Base-by-base conservation (phyloP, 306 rosid species). In the Hylodesmum podocarpum region DNA sequence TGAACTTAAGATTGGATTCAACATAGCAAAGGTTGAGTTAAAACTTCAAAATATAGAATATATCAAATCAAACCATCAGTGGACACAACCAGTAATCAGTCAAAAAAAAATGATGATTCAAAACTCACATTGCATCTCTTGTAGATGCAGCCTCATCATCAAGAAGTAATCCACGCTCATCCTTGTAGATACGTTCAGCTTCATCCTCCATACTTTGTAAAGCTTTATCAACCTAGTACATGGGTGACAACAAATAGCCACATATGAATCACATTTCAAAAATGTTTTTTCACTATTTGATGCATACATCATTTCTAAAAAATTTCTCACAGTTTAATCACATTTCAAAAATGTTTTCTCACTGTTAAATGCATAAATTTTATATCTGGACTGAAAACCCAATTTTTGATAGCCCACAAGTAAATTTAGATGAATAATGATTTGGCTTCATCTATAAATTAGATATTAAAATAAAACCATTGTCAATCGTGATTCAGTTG, bases 141-240 rank as follows among this genome's bases (percentile, higher is more conserved):
- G 96, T 90, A 39, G 97, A 92, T 47, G 98, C 96, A 59, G 98
- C 98, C 78, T 95, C 98, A 81, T 95, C 97, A 33, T 92, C 95
- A 74, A 88, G 98, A 64, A 92, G 92, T 74, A 81, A 81, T 54
- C 90, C 93, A 51, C 89, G 87, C 81, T 95, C 98, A 75, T 95
- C 97, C 92, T 89, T 92, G 91, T 92, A 95, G 75, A 89, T 90
- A 27, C 87, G 90, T 80, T 95, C 96, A 61, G 97, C 96, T 83
- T 95, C 97, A 78, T 87, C 91, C 85, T 95, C 98, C 87, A 92
- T 89, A 53, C 98, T 95, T 75, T 66, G 88, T 81, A 95, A 90
- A 55, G 98, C 96, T 89, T 89, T 92, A 43, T 90, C 98, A 71
- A 89, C 97, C 98, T 95, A 65, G 78, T 46, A 83, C 31, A 54